These are phyloP conservation scores for Raffaelea deltoideospora DNA, from an alignment of 2,329 filamentous ascomycete genomes.

Conservation along the genomic window DNA sequence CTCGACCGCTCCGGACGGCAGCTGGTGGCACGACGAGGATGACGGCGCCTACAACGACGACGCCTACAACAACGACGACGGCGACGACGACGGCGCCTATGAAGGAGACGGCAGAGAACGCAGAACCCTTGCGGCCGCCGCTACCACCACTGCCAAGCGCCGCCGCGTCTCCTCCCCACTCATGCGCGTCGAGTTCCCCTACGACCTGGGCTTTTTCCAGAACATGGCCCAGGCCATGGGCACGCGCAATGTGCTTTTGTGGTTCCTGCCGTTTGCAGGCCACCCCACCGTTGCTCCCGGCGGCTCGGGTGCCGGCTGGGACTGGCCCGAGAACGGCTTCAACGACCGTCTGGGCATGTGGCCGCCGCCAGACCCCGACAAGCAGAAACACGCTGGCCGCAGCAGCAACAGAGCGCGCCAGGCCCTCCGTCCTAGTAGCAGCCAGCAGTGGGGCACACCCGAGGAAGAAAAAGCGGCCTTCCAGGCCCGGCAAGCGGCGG, in stretches of 20 bases:
- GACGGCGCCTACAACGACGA: slow-evolving; percentile 17
- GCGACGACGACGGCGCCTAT: slow-evolving; percentile 15
- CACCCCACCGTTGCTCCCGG: slow-evolving; percentile 25
- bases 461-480: slow-evolving; percentile 35
- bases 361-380: slow-evolving; percentile 50
- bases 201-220: slow-evolving; percentile 59
- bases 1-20: slow-evolving; percentile 19
- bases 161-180: slow-evolving; percentile 18
- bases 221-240: slow-evolving; percentile 71
- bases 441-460: slow-evolving; percentile 17
- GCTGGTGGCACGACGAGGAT: slow-evolving; percentile 23
- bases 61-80: slow-evolving; percentile 9
- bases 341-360: slow-evolving; percentile 47
- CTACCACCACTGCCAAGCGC: slow-evolving; percentile 9
- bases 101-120: slow-evolving; percentile 18
- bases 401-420: background rate
- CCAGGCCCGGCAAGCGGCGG: slow-evolving; percentile 30
- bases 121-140: too few relatives aligned
- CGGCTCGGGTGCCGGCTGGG: slow-evolving; percentile 33
- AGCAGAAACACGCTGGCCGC: slow-evolving; percentile 26
- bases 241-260: slow-evolving; percentile 45
- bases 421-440: background rate
- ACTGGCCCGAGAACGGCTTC: slow-evolving; percentile 63
- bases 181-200: slow-evolving; percentile 61
- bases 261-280: slow-evolving; percentile 54